Evolutionary conservation across 2,329 filamentous ascomycete genomes (phyloP), one percentile per base, ranked within the genome.

Genomic region (Diaporthe citriasiana): DNA sequence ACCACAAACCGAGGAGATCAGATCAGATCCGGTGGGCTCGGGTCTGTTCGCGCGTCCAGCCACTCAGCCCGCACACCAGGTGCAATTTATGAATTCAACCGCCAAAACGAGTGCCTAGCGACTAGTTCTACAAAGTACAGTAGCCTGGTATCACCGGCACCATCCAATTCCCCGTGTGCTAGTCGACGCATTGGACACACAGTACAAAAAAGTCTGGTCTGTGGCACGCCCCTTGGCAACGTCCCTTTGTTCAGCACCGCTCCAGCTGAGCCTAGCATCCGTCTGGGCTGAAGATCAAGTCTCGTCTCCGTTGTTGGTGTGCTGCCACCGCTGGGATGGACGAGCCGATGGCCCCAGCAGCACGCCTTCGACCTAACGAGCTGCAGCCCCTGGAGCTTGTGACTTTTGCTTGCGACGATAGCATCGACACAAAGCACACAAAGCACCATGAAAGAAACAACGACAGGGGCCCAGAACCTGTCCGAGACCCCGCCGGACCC

Each of bases 31-130:
- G 19, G 45, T 5, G 9, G 42, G 30, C 42, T 47, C 45, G 45
- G 47, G n/a, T 53, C 63, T 53, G 47, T 53, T 68, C 47, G 63
- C 63, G 30, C 22, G 45, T 40, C 63, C 63, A 66, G 63, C 45
- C 45, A 33, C 25, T 33, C 22, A 51, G 63, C 63, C 42, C 60
- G 60, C 27, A 19, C 12, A 38, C 12, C 27, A 10, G 27, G 27
- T 10, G 30, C 63, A 68, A 68, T 68, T 25, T 68, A 53, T 53
- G 8, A 47, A 35, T 51, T 47, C 63, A 66, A 66, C 63, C 63
- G 45, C 63, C 45, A 66, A 30, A 66, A 19, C 45, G 45, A 66
- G 63, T 30, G 27, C 30, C 47, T 68, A 68, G 63, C 15, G 22
- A 63, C 42, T 27, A 30, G 40, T 17, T 22, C 57, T 30, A 45